Percentiles rank a stretch among this genome's conserved stretches.
phyloP scores from a whole-genome alignment of 2,329 filamentous ascomycete genomes.

The Helicocarpus griseus region DNA sequence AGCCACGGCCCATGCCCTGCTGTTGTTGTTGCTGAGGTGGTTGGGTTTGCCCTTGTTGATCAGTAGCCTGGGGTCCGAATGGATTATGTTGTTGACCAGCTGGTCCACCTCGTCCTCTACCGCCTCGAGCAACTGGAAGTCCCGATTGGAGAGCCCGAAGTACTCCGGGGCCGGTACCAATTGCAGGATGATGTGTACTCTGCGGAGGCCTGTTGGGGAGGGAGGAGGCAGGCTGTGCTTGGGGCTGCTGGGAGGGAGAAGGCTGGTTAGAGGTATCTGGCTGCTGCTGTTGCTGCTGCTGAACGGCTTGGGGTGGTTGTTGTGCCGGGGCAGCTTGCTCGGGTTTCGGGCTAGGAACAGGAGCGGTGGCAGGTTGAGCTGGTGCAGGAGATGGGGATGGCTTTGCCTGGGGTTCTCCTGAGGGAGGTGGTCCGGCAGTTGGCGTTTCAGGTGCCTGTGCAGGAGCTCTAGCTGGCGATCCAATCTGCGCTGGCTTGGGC shows the following conservation, averaged over 20 bases:
- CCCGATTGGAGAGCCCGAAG: slow-evolving; percentile 35
- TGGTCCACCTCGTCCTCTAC: slow-evolving; percentile 22
- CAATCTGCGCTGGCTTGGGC: slow-evolving; percentile 11
- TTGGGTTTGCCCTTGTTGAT: slow-evolving; percentile 20
- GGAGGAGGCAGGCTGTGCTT: slow-evolving; percentile 18
- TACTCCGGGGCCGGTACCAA: slow-evolving; percentile 32
- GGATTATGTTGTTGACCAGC: slow-evolving; percentile 25
- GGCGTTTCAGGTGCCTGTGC: slow-evolving; percentile 11
- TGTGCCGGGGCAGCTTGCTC: slow-evolving; percentile 7
- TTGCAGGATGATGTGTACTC: slow-evolving; percentile 12
- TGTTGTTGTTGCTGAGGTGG: slow-evolving; percentile 22
- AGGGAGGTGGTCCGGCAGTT: not conserved
- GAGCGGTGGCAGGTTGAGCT: not conserved
- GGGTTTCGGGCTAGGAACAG: slow-evolving; percentile 9
- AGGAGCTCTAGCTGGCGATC: slow-evolving; percentile 11
- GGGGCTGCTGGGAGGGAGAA: slow-evolving; percentile 15
- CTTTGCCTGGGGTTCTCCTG: not conserved
- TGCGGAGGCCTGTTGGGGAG: slow-evolving; percentile 16
- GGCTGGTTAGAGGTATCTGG: slow-evolving; percentile 15
- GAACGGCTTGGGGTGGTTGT: slow-evolving; percentile 13
- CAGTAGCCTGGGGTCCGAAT: slow-evolving; percentile 16
- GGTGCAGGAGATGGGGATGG: slow-evolving; percentile 2
- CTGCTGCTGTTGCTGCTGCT: slow-evolving; percentile 12
- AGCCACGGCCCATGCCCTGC: slow-evolving; percentile 24
- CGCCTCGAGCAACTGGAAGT: slow-evolving; percentile 34